phyloP scores from a whole-genome alignment of 2,329 filamentous ascomycete genomes.

The Fusarium buharicum region DNA sequence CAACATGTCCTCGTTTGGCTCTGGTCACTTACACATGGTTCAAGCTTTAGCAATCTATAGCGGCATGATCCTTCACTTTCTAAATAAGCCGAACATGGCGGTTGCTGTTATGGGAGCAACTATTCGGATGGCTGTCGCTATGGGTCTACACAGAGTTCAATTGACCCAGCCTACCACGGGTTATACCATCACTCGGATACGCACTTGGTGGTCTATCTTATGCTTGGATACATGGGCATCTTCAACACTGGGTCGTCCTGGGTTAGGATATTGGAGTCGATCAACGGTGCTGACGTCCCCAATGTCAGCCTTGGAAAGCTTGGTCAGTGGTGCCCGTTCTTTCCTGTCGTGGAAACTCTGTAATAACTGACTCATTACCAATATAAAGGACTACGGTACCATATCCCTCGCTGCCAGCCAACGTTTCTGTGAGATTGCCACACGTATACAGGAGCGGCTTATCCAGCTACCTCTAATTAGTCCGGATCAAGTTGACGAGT shows the following conservation, averaged over 20 bases:
- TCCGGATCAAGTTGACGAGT: constrained; percentile 61
- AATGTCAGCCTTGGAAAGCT: not conserved
- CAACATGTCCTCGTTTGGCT: constrained; percentile 73
- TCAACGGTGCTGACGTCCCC: constrained; percentile 68
- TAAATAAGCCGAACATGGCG: constrained; percentile 79
- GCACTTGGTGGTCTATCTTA: constrained; percentile 81
- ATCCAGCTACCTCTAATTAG: constrained; percentile 74
- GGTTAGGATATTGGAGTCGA: constrained; percentile 72
- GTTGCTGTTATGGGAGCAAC: constrained; percentile 78
- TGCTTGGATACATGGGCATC: constrained; percentile 80
- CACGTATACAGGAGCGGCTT: constrained; percentile 79
- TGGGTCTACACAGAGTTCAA: constrained; percentile 74
- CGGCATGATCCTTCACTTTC: constrained; percentile 81
- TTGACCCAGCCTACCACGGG: constrained; percentile 53
- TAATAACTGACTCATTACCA: constrained; percentile 50
- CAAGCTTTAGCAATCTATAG: constrained; percentile 77
- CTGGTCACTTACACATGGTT: constrained; percentile 67
- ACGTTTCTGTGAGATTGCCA: constrained; percentile 84
- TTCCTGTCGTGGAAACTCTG: too few relatives aligned
- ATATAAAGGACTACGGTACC: constrained; percentile 57
- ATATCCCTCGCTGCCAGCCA: constrained; percentile 72
- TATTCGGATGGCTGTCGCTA: constrained; percentile 75
- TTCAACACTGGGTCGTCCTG: constrained; percentile 76
- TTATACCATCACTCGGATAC: constrained; percentile 29
- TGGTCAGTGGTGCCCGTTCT: not conserved